phyloP scores from a whole-genome alignment of 2,329 filamentous ascomycete species.

The Botryotinia calthae region DNA sequence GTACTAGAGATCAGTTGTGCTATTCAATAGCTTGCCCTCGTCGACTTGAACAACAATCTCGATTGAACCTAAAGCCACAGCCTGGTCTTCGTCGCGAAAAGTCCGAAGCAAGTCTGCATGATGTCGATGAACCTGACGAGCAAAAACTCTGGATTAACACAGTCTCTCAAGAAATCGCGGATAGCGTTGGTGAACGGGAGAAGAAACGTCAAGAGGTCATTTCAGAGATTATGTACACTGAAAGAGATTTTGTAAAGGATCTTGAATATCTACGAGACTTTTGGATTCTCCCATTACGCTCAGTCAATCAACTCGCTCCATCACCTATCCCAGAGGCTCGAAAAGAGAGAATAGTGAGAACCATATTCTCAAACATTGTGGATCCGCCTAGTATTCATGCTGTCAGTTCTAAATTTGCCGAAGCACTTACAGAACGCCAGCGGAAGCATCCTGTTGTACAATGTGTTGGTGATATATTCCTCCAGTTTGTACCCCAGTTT shows the following conservation, averaged over 20 bases:
- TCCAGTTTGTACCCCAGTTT: constrained; percentile 88
- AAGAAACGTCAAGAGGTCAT: constrained; percentile 99
- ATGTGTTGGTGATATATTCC: constrained; percentile 89
- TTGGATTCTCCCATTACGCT: constrained; percentile 91
- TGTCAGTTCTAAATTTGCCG: constrained; percentile 85
- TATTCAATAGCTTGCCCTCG: constrained; percentile 97
- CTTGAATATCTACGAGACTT: constrained; percentile 96
- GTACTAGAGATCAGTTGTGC: constrained; percentile 89
- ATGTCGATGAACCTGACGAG: constrained; percentile 86
- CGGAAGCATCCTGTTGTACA: constrained; percentile 86
- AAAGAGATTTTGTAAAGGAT: constrained; percentile 98
- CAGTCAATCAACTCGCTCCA: constrained; percentile 57
- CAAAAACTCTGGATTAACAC: constrained; percentile 99
- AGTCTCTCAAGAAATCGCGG: constrained; percentile 89
- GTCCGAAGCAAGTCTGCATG: constrained; percentile 71
- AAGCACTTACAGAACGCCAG: constrained; percentile 84
- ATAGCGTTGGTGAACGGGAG: constrained; percentile 83
- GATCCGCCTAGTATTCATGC: constrained; percentile 78
- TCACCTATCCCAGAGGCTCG: constrained; percentile 88
- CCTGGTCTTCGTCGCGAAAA: constrained; percentile 70
- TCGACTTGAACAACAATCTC: constrained; percentile 88
- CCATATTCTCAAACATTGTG: constrained; percentile 93
- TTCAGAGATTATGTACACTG: constrained; percentile 97
- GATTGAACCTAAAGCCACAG: constrained; percentile 89
- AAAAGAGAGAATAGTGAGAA: constrained; percentile 86